Conservation (phyloP, 257 asterid species). For the Solanum piurae region DNA sequence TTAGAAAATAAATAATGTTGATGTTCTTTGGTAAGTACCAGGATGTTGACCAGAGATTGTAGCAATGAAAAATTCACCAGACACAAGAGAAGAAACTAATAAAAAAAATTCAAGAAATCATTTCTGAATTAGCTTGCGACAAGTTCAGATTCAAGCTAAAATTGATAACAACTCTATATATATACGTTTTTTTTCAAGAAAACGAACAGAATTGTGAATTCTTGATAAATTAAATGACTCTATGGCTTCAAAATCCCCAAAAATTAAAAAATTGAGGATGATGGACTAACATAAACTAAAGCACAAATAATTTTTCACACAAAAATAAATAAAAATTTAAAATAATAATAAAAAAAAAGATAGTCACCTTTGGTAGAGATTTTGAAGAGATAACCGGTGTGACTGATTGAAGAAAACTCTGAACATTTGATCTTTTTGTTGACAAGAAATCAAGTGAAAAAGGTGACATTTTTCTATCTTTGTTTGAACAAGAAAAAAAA, state of each 20-base stretch:
- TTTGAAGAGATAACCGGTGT: constrained; percentile 14
- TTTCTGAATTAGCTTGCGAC: neutral
- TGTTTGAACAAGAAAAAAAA: neutral
- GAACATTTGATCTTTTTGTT: constrained; percentile 8
- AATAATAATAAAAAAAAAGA: neutral
- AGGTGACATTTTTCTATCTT: neutral
- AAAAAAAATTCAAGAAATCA: neutral
- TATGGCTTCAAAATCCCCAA: neutral
- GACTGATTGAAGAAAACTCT: constrained; percentile 5
- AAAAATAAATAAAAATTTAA: neutral
- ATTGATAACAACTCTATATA: neutral
- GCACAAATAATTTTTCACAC: neutral
- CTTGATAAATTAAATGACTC: neutral
- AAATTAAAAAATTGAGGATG: neutral
- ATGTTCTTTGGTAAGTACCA: neutral
- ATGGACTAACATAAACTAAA: neutral
- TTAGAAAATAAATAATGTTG: neutral
- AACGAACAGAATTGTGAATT: neutral
- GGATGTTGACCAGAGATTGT: neutral
- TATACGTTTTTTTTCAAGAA: neutral
- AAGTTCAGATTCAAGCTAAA: neutral
- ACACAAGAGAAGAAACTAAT: neutral
- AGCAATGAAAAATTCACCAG: neutral
- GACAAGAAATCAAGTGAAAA: neutral
- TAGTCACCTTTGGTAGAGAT: constrained; percentile 4